Conservation (phyloP, 2,329 filamentous ascomycete species). For the Penicillium sp. region DNA sequence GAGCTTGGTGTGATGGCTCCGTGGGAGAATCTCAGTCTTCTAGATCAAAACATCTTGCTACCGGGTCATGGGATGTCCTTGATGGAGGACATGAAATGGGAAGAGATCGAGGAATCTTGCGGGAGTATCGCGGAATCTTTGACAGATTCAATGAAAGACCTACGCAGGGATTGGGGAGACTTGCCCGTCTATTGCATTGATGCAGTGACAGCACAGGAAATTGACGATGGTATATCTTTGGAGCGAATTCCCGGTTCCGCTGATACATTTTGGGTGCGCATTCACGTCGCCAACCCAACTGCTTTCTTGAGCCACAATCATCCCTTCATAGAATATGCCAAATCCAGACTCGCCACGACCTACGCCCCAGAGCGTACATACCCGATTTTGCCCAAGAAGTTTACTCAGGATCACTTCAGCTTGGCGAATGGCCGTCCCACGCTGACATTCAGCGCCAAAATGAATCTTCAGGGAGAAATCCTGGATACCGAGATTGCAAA, state of each 20-base stretch:
- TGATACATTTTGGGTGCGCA: constrained; percentile 59
- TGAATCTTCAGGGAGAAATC: constrained; percentile 55
- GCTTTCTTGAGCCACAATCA: constrained; percentile 59
- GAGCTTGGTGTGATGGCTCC: constrained; percentile 64
- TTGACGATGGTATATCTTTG: constrained; percentile 65
- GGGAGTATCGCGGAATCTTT: constrained; percentile 35
- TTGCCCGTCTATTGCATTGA: constrained; percentile 64
- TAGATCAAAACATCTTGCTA: constrained; percentile 56
- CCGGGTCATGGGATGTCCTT: constrained; percentile 46
- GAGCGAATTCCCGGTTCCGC: constrained; percentile 50
- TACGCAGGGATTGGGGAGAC: constrained; percentile 60
- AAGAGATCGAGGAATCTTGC: constrained; percentile 34
- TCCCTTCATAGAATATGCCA: constrained; percentile 57
- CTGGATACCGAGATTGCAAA: constrained; percentile 57
- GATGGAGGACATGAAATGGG: constrained; percentile 32
- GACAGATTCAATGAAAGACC: constrained; percentile 57
- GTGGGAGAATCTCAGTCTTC: constrained; percentile 57
- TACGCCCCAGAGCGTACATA: constrained; percentile 58
- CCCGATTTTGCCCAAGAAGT: constrained; percentile 57
- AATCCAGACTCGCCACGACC: constrained; percentile 55
- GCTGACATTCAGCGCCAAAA: constrained; percentile 62
- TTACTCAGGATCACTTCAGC: constrained; percentile 57
- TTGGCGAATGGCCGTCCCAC: constrained; percentile 56
- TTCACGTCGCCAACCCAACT: constrained; percentile 66
- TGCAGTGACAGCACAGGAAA: constrained; percentile 55